Base-by-base conservation (phyloP, 164 flowering plant species). In the Annona cherimola region DNA sequence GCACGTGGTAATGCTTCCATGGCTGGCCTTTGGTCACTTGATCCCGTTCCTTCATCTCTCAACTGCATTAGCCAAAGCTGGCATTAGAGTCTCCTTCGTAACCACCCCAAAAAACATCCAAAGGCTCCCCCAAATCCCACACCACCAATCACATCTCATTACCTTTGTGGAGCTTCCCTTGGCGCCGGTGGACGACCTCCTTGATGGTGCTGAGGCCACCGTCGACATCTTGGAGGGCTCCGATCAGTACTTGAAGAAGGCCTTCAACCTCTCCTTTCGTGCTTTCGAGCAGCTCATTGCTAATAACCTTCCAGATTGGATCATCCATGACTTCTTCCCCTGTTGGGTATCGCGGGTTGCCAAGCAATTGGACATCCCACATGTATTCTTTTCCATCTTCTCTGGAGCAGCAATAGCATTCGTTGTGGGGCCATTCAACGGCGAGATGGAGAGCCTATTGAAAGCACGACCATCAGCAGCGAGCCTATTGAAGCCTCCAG, bases 201-300 rank as follows among this genome's bases (percentile, higher is more conserved):
- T 76, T 1, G 71, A 63, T 42, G 60, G 70, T 39, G 81, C 83
- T 1, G 81, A 82, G 70, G 73, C 82, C 63, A 79, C 82, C 55
- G 19, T 45, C 1, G 86, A 83, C 46, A 11, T 80, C n/a, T 62
- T 77, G 4, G 7, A 8, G 18, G 67, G 71, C 4, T 20, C 73
- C 2, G 70, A 71, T 8, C 67, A 45, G 9, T 69, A 57, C 61
- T 81, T 83, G 46, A 83, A 76, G 67, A 68, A 42, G 11, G 84
- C 86, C 20, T 78, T 61, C 45, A 80, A 81, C 42, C 42, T 42
- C 2, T 68, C 81, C 2, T 9, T 61, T 11, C 45, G 42, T 3
- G 66, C 67, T 0, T 9, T 83, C 12, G 55, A 74, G 14, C 18
- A n/a, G 41, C 69, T 83, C 42, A 45, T 81, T 4, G 68, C 68